phyloP scores from a whole-genome alignment of 2,329 filamentous ascomycete species.

The Fusarium xylarioides region DNA sequence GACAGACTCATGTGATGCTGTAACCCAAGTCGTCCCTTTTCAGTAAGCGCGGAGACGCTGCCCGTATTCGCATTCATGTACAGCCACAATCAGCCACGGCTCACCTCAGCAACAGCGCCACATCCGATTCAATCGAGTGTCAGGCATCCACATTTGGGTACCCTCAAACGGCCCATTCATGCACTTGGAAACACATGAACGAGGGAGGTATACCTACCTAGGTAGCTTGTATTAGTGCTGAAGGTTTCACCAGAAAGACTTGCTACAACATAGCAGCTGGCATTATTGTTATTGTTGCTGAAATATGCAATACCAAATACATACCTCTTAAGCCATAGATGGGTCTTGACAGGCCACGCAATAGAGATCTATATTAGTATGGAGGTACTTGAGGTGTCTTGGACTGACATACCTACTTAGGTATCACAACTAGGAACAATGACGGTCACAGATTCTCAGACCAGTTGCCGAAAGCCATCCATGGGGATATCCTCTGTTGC shows the following conservation, averaged over 20 bases:
- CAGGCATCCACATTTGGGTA: neutral
- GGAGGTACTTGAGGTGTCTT: neutral
- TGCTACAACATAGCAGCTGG: neutral
- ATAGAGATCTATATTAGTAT: neutral
- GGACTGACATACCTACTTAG: neutral
- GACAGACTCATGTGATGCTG: constrained; percentile 29
- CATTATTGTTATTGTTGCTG: neutral
- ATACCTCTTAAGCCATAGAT: neutral
- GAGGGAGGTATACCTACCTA: neutral
- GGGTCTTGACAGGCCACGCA: neutral
- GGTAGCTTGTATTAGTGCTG: too few species aligned
- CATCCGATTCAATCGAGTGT: neutral
- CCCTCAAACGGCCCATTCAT: neutral
- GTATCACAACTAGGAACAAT: neutral
- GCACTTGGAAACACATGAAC: neutral
- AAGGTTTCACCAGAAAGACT: neutral
- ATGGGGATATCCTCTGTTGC: neutral
- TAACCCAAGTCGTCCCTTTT: constrained; percentile 6
- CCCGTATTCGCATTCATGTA: neutral
- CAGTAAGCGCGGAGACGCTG: neutral
- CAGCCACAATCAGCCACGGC: neutral
- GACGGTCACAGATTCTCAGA: neutral
- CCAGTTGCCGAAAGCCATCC: too few species aligned
- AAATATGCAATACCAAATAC: neutral
- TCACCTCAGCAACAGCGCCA: neutral